Percentiles rank a stretch among this genome's conserved stretches.
Conservation (phyloP, 495 filamentous ascomycete genomes). For the Penicillium tannophilum region DNA sequence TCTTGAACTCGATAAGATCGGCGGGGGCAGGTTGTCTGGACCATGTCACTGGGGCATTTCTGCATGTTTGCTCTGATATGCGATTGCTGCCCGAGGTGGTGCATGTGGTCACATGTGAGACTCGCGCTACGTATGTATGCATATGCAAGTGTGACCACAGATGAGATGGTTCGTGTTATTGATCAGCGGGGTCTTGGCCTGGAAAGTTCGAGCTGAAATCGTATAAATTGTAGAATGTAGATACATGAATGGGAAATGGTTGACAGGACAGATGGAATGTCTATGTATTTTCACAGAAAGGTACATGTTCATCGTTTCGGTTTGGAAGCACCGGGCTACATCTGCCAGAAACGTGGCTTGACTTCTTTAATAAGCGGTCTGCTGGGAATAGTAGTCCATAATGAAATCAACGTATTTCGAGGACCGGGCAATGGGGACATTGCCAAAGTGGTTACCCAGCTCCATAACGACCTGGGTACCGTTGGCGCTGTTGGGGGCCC, state of each 20-base stretch:
- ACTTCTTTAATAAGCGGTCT: constrained; percentile 17
- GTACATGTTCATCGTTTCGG: neutral
- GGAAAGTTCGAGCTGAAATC: neutral
- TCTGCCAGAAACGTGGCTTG: neutral
- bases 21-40: neutral
- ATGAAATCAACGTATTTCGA: constrained; percentile 22
- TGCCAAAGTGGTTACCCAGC: constrained; percentile 24
- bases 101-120: neutral
- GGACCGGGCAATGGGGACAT: constrained; percentile 22
- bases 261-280: neutral
- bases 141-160: neutral
- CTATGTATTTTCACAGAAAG: neutral
- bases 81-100: neutral
- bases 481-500: constrained; percentile 24
- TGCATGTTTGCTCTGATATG: neutral
- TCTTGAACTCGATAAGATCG: neutral
- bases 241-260: neutral
- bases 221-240: neutral
- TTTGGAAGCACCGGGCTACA: neutral
- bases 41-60: neutral
- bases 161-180: neutral
- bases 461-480: constrained; percentile 25
- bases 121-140: neutral
- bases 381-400: constrained; percentile 27
- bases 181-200: neutral